A percentile compares a stretch with the other conserved stretches of the same genome.
phyloP scores from a whole-genome alignment of 768 basidiomycete species.

The Cystobasidium ongulense region DNA sequence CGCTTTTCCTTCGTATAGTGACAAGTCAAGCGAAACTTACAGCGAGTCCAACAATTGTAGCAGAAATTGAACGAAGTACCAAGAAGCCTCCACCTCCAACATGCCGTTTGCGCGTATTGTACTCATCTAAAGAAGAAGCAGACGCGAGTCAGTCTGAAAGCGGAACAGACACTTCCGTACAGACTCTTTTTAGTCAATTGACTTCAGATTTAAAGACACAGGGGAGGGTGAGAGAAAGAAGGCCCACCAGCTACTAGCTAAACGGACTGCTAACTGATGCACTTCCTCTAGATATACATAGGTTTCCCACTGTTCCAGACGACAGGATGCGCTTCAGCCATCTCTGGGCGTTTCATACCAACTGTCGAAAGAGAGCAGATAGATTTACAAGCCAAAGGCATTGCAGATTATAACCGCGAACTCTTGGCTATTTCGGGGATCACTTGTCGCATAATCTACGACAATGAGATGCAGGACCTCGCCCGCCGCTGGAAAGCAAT shows the following conservation, averaged over 20 bases:
- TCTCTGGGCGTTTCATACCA: constrained; percentile 79
- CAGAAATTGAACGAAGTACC: constrained; percentile 76
- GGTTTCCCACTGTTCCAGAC: constrained; percentile 55
- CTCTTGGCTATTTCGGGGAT: constrained; percentile 75
- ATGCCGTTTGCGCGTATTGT: constrained; percentile 74
- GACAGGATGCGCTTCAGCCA: constrained; percentile 65
- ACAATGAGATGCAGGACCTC: constrained; percentile 63
- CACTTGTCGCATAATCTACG: constrained; percentile 72
- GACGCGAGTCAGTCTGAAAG: constrained; percentile 8
- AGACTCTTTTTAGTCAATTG: constrained; percentile 35
- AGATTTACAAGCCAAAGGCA: constrained; percentile 36
- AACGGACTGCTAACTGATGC: constrained; percentile 3
- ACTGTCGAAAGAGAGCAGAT: constrained; percentile 89
- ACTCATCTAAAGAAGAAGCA: constrained; percentile 46
- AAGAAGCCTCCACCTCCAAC: constrained; percentile 82
- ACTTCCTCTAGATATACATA: constrained; percentile 10
- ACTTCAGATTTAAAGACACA: constrained; percentile 31
- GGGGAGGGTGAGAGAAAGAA: constrained; percentile 34
- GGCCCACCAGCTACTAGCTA: constrained; percentile 24
- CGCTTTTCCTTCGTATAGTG: constrained; percentile 43
- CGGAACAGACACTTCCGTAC: neutral
- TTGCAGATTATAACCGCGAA: constrained; percentile 69
- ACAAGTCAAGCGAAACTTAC: constrained; percentile 45
- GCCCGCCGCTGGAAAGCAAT: constrained; percentile 56
- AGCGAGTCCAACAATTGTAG: constrained; percentile 45